Evolutionary conservation across 495 filamentous ascomycete genomes (phyloP), one percentile per base, ranked within the genome.

Genomic region (Penicillium pancosmium): DNA sequence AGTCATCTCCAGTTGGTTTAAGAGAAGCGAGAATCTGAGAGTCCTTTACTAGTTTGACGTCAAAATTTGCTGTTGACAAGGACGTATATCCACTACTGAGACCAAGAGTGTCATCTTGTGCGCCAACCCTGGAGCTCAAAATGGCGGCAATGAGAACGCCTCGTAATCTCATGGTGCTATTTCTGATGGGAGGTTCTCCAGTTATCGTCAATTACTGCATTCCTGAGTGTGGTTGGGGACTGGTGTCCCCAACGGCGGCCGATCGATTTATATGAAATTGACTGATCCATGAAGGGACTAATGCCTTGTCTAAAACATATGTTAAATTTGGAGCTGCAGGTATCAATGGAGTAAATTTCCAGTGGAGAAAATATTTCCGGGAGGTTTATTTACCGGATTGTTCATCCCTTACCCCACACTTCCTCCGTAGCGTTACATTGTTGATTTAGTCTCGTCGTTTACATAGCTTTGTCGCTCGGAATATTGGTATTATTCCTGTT

Each of bases 21-120:
- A 82, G 62, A 31, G 80, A 82, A 21, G 66, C 73, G 7, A 82
- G 73, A 6, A 69, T 59, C 13, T 65, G 63, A 0, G 70, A 67
- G 41, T 73, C 64, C 18, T 65, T 65, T 33, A 72, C 75, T 12
- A 80, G 57, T 50, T 69, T 68, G 21, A 70, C 61, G 15, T 74
- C 69, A 48, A 78, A 77, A 33, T 78, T 78, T 10, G 59, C 52
- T 1, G 71, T 78, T 18, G 67, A 69, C 9, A 75, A 54, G 1
- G 64, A 66, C 5, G 66, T 62, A 34, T 76, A 76, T 25, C 71
- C 75, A 65, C 71, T 62, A 33, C 59, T 64, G 18, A 75, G 57
- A 18, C 72, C 74, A 36, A 75, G 59, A 13, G 57, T 49, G 46
- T 68, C 65, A 35, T 54, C 50, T 43, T 58, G 59, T 15, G 31